These are phyloP conservation scores for Harringtonia lauricola DNA, from an alignment of 2,329 filamentous ascomycete species.

Conservation along the genomic window DNA sequence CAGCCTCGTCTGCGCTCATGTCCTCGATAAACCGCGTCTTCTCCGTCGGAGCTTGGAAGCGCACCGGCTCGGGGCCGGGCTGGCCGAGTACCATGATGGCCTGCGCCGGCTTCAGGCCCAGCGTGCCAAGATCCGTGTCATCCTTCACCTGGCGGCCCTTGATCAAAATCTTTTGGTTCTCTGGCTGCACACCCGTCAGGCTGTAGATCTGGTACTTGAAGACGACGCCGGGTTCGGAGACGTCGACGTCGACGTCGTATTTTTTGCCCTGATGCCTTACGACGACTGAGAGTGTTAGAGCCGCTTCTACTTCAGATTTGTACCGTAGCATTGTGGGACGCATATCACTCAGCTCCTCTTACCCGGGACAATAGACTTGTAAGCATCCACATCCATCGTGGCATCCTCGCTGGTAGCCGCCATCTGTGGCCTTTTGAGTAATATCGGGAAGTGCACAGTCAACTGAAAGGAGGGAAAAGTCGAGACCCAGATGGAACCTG, in stretches of 20 bases:
- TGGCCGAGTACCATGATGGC: slow-evolving; percentile 96
- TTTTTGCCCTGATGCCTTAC: slow-evolving; percentile 95
- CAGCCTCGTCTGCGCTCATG: slow-evolving; percentile 90
- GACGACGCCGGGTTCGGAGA: slow-evolving; percentile 72
- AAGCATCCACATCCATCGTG: too few species aligned
- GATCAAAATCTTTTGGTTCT: slow-evolving; percentile 90
- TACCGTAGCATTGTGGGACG: too few species aligned
- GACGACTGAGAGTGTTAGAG: slow-evolving; percentile 2
- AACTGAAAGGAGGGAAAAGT: too few species aligned
- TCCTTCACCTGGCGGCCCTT: slow-evolving; percentile 94
- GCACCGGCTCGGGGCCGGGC: slow-evolving; percentile 53
- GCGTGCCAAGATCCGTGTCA: slow-evolving; percentile 74
- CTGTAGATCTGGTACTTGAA: slow-evolving; percentile 96
- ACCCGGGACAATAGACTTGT: too few species aligned
- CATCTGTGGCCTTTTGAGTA: too few species aligned
- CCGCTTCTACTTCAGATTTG: too few species aligned
- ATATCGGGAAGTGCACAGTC: too few species aligned
- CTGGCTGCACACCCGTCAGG: slow-evolving; percentile 88
- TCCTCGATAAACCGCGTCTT: slow-evolving; percentile 86
- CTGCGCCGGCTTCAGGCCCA: slow-evolving; percentile 78
- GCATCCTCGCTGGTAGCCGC: too few species aligned
- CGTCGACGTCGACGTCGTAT: slow-evolving; percentile 86
- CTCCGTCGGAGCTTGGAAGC: slow-evolving; percentile 63
- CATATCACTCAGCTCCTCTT: too few species aligned
- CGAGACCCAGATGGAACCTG: too few species aligned